Evolutionary conservation across 2,329 filamentous ascomycete species (phyloP).

Genomic region (Neopestalotiopsis sp.): DNA sequence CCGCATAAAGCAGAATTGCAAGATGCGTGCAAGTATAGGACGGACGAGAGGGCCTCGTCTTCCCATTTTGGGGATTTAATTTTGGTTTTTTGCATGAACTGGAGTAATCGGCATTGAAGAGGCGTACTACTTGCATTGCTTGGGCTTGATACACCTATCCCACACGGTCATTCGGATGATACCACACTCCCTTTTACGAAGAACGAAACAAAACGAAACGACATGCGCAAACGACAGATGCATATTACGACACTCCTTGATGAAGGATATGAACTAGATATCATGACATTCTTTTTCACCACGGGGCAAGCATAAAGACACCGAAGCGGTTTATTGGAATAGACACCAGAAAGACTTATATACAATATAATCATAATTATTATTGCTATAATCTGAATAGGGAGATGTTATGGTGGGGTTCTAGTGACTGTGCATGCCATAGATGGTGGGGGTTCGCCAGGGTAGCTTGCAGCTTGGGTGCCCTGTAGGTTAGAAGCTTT

Average conservation of each 20-base stretch:
- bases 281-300: not conserved
- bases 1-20: not conserved
- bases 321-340: not conserved
- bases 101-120: not conserved
- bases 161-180: not conserved
- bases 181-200: slow-evolving; percentile 2
- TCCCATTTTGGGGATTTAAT: not conserved
- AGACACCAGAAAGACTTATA: not conserved
- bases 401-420: no score
- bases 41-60: no score
- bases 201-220: not conserved
- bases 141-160: not conserved
- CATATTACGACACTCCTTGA: not conserved
- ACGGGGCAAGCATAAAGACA: not conserved
- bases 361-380: not conserved
- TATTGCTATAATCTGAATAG: not conserved
- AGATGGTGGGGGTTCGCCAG: no score
- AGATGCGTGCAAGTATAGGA: not conserved
- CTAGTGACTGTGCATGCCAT: no score
- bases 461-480: no score
- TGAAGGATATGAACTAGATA: not conserved
- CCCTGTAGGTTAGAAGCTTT: no score
- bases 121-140: not conserved
- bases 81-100: not conserved
- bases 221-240: no score